Evolutionary conservation across 768 basidiomycete genomes (phyloP), one percentile per base, ranked within the genome.

Genomic region (Lepiota subincarnata): DNA sequence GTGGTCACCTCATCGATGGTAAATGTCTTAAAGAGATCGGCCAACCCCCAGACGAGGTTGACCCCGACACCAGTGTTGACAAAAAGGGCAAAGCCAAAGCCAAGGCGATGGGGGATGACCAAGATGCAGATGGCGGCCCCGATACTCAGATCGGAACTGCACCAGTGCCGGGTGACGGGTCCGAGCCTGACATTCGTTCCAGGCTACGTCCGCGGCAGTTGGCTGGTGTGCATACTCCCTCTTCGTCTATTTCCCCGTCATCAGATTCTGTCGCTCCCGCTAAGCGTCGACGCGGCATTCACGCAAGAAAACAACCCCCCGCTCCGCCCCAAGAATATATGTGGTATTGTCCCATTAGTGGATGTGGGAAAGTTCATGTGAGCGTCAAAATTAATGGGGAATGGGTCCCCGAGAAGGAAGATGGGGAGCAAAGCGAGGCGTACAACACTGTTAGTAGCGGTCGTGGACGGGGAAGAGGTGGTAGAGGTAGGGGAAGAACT

Each of bases 1-100:
- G 89, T 48, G 89, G 89, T 0, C 89, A 92, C 62, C 66, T 92
- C 60, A 74, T 91, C 0, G 89, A 91, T 58, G 89, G 87, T 45
- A 87, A 85, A 64, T 92, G 89, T 59, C 67, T 86, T 1, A 76
- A 76, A 55, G 72, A 76, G 57, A 59, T 91, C 45, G 82, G 84
- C 63, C 66, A 70, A 34, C 86, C 81, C 1, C 45, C 36, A 28
- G 48, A 63, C 48, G 57, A 45, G 19, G 26, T 53, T 1, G 48
- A 39, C 11, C 59, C 61, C 12, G 51, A 46, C 40, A 56, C 57
- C 20, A 51, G 53, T 13, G 47, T 47, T 50, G 59, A 58, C 39
- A 46, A 50, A 16, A 68, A 70, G 45, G 68, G 64, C n/a, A 82
- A 81, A 57, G 80, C 78, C 19, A 82, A 77, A 61, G 76, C 70